Percentiles rank a stretch among this genome's conserved stretches.
Evolutionary conservation across 2,329 filamentous ascomycete genomes (phyloP).

Genomic region (Botrytis paeoniae): DNA sequence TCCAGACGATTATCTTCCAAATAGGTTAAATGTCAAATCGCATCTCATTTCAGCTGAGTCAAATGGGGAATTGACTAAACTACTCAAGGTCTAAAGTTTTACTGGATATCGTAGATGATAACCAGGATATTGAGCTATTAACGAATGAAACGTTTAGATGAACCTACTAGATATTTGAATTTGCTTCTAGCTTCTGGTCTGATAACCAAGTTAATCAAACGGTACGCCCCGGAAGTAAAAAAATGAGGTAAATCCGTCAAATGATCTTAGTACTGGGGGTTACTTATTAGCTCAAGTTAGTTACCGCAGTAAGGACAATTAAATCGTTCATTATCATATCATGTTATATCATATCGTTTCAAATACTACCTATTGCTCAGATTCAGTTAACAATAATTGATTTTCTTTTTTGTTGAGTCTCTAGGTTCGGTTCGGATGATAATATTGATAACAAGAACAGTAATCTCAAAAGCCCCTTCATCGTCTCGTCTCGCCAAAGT

Average conservation of each 20-base stretch:
- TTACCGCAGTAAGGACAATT: constrained; percentile 9
- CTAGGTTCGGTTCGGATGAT: not conserved
- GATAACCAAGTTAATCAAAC: not conserved
- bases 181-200: constrained; percentile 1
- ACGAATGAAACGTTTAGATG: not conserved
- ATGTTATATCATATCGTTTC: not conserved
- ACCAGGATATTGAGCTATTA: not conserved
- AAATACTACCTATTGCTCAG: not conserved
- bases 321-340: not conserved
- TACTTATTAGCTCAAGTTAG: not conserved
- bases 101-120: constrained; percentile 3
- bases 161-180: not conserved
- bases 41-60: constrained; percentile 14
- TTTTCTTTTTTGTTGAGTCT: not conserved
- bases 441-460: not conserved
- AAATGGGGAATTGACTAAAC: constrained; percentile 4
- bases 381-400: not conserved
- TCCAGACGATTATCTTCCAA: not conserved
- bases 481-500: constrained; percentile 12
- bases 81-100: constrained; percentile 6
- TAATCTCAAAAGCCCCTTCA: not conserved
- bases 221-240: constrained; percentile 14
- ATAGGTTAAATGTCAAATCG: constrained; percentile 7
- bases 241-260: constrained; percentile 10
- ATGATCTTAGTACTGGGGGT: constrained; percentile 7